These are phyloP conservation scores for Biscutella laevigata DNA, from an alignment of 441 rosid species.

Conservation along the genomic window DNA sequence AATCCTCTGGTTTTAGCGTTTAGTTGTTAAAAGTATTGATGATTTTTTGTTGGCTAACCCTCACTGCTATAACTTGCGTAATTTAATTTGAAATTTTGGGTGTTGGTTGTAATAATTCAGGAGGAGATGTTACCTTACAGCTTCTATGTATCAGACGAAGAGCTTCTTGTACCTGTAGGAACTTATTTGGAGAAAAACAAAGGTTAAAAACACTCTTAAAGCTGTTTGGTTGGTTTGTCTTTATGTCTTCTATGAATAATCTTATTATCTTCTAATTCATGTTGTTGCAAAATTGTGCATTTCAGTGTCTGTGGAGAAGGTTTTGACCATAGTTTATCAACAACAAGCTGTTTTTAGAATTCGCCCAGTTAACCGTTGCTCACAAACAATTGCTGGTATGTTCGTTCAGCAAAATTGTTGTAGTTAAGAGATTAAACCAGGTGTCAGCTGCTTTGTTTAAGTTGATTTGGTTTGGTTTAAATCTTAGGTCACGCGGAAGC, in stretches of 20 bases:
- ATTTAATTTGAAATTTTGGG: background rate
- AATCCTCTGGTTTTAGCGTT: background rate
- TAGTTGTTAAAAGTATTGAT: background rate
- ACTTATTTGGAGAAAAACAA: slow-evolving; percentile 74
- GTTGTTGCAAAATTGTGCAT: slow-evolving; percentile 7
- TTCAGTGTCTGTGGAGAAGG: slow-evolving; percentile 96
- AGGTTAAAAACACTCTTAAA: slow-evolving; percentile 32
- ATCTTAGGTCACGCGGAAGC: slow-evolving; percentile 73
- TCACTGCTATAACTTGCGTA: no score
- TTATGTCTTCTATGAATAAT: background rate
- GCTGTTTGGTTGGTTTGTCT: background rate
- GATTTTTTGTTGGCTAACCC: no score
- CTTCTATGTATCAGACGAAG: slow-evolving; percentile 79
- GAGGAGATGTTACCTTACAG: slow-evolving; percentile 87
- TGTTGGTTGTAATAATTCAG: slow-evolving; percentile 26
- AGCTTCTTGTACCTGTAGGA: slow-evolving; percentile 75
- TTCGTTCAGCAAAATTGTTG: no score
- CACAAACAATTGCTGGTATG: slow-evolving; percentile 91
- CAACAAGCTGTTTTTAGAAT: slow-evolving; percentile 92
- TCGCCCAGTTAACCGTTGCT: slow-evolving; percentile 81
- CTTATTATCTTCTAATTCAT: background rate
- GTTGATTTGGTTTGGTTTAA: slow-evolving; percentile 7
- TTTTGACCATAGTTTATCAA: slow-evolving; percentile 78
- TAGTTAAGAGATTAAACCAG: background rate
- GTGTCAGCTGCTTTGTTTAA: background rate